Percentiles rank a stretch among this genome's conserved stretches.
Evolutionary conservation across 2,329 filamentous ascomycete species (phyloP).

Genomic region (Hypoxylon sp.): DNA sequence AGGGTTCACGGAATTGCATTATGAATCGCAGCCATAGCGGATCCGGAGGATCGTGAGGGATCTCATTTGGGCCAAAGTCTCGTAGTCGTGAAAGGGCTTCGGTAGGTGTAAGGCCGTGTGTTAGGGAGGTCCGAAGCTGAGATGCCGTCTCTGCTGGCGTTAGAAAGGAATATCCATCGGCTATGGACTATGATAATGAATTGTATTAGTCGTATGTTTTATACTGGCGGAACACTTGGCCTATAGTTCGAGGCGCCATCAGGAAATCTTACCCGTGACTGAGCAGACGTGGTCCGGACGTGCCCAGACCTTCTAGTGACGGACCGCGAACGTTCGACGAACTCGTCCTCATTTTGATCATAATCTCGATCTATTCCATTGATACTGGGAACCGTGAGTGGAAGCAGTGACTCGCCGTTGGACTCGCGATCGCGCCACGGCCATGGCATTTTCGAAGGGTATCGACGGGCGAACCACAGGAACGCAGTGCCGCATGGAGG

Average conservation of each 20-base stretch:
- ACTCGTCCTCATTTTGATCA: conserved; percentile 50
- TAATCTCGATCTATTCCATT: conserved; percentile 52
- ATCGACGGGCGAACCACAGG: conserved; percentile 42
- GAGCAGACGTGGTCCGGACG: conserved; percentile 67
- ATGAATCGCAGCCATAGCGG: conserved; percentile 95
- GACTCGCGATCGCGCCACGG: conserved; percentile 55
- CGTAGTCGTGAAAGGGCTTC: conserved; percentile 86
- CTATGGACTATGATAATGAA: conserved; percentile 61
- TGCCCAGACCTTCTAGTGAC: conserved; percentile 55
- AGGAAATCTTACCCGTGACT: conserved; percentile 65
- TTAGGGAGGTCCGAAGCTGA: conserved; percentile 85
- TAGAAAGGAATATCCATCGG: conserved; percentile 76
- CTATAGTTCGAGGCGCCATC: conserved; percentile 1
- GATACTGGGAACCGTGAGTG: conserved; percentile 55
- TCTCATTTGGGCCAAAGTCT: conserved; percentile 90
- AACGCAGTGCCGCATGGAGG: conserved; percentile 46
- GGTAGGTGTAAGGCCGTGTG: conserved; percentile 82
- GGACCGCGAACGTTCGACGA: conserved; percentile 55
- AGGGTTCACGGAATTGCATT: conserved; percentile 95
- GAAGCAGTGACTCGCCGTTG: conserved; percentile 56
- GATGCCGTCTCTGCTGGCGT: conserved; percentile 84
- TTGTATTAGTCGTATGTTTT: conserved; percentile 26
- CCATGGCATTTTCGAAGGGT: conserved; percentile 56
- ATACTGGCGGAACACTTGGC: background rate
- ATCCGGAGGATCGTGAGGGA: conserved; percentile 93